Conservation (phyloP, 2,329 filamentous ascomycete species). For the Xylaria sp. region DNA sequence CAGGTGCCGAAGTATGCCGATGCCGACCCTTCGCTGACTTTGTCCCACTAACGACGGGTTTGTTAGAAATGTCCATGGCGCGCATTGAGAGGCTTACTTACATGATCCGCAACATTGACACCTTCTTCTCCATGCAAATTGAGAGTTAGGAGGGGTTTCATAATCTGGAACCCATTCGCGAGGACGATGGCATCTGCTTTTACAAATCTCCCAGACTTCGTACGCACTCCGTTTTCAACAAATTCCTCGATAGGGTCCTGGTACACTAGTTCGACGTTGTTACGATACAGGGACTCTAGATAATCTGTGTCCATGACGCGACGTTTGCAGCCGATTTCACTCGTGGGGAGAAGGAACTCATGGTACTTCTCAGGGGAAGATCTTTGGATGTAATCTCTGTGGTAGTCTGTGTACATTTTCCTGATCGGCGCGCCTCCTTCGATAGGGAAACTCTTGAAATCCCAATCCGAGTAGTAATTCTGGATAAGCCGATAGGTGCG, state of each 20-base stretch:
- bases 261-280: slow-evolving; percentile 33
- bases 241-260: slow-evolving; percentile 32
- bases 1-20: slow-evolving; percentile 35
- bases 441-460: slow-evolving; percentile 23
- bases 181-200: slow-evolving; percentile 33
- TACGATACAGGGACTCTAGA: slow-evolving; percentile 26
- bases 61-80: not conserved
- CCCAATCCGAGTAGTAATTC: slow-evolving; percentile 11
- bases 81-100: slow-evolving; percentile 11
- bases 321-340: slow-evolving; percentile 31
- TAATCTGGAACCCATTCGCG: slow-evolving; percentile 31
- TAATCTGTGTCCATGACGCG: slow-evolving; percentile 34
- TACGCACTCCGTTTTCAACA: slow-evolving; percentile 30
- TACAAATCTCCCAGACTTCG: slow-evolving; percentile 28
- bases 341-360: slow-evolving; percentile 31
- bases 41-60: slow-evolving; percentile 21
- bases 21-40: slow-evolving; percentile 24
- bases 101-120: slow-evolving; percentile 22
- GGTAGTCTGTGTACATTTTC: slow-evolving; percentile 18
- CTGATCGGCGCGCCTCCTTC: slow-evolving; percentile 20
- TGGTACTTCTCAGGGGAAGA: slow-evolving; percentile 28
- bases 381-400: slow-evolving; percentile 21
- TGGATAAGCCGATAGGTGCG: slow-evolving; percentile 17
- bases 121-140: slow-evolving; percentile 28
- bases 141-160: slow-evolving; percentile 8